phyloP scores from a whole-genome alignment of 2,329 filamentous ascomycete species.

The Torrubiella hemipterigena region DNA sequence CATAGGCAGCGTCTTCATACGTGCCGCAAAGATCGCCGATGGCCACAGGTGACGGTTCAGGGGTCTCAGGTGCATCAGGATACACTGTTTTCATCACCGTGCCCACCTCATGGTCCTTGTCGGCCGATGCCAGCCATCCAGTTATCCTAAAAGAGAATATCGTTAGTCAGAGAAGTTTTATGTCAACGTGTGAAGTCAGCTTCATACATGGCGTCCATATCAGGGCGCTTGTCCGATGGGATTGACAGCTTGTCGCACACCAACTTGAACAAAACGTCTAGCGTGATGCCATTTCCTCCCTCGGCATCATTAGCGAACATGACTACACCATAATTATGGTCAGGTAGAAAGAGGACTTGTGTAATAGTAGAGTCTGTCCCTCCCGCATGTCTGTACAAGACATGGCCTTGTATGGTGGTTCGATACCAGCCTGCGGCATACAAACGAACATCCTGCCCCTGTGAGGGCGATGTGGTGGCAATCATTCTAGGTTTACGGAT shows the following conservation, averaged over 20 bases:
- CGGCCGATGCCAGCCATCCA: no score
- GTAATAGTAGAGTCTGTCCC: slow-evolving; percentile 13
- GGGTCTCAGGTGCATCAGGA: no score
- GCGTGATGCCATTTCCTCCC: slow-evolving; percentile 20
- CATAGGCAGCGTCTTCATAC: no score
- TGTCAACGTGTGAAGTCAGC: no score
- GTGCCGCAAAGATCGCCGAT: no score
- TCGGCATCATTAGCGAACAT: slow-evolving; percentile 24
- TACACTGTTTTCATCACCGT: no score
- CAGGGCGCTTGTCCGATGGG: slow-evolving; percentile 9
- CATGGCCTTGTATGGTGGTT: slow-evolving; percentile 12
- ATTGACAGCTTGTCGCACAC: slow-evolving; percentile 18
- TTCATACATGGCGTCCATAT: slow-evolving; percentile 11
- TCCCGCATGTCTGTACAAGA: slow-evolving; percentile 17
- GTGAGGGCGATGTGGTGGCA: slow-evolving; percentile 14
- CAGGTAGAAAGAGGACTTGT: slow-evolving; percentile 18
- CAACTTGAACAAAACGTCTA: slow-evolving; percentile 14
- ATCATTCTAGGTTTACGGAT: slow-evolving; percentile 15
- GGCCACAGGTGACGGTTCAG: no score
- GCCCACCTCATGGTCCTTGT: no score
- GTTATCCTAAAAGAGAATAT: no score
- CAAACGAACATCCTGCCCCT: slow-evolving; percentile 9
- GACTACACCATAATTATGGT: slow-evolving; percentile 16
- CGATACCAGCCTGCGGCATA: slow-evolving; percentile 18
- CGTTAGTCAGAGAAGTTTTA: no score